Percentiles rank a stretch among this genome's conserved stretches.
Evolutionary conservation across 1,284 basidiomycete genomes (phyloP).

Genomic region (Fistulinella staudtii): DNA sequence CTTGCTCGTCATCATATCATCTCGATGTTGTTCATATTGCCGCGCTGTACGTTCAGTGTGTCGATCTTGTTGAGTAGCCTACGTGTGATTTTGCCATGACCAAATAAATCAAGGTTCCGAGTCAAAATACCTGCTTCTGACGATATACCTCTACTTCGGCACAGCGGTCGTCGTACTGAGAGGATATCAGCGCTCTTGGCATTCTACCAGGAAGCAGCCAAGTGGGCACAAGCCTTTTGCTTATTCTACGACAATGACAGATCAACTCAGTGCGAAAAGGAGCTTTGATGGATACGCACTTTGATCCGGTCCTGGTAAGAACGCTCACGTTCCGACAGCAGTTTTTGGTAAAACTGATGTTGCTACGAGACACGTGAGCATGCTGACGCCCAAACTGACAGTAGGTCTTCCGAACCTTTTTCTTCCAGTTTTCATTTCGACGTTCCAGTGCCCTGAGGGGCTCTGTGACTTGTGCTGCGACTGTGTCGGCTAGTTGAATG

Average conservation of each 20-base stretch:
- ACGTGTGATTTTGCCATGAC: slow-evolving; percentile 4
- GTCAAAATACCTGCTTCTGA: slow-evolving; percentile 63
- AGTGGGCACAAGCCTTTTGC: slow-evolving; percentile 65
- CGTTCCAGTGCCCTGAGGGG: slow-evolving; percentile 58
- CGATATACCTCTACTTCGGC: slow-evolving; percentile 63
- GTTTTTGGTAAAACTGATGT: slow-evolving; percentile 65
- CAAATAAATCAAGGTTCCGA: background rate
- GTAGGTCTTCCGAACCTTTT: slow-evolving; percentile 45
- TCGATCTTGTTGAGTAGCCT: slow-evolving; percentile 64
- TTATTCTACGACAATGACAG: slow-evolving; percentile 55
- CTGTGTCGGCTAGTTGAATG: slow-evolving; percentile 56
- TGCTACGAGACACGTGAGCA: slow-evolving; percentile 42
- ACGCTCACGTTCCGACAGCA: slow-evolving; percentile 66
- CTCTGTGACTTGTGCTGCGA: slow-evolving; percentile 60
- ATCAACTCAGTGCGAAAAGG: slow-evolving; percentile 3
- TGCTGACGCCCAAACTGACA: slow-evolving; percentile 1
- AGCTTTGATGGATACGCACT: slow-evolving; percentile 38
- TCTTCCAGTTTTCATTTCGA: slow-evolving; percentile 62
- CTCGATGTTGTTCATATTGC: slow-evolving; percentile 68
- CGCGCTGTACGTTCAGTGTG: slow-evolving; percentile 70
- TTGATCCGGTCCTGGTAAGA: slow-evolving; percentile 65
- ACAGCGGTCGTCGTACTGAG: slow-evolving; percentile 76
- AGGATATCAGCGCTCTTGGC: slow-evolving; percentile 7
- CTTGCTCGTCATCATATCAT: slow-evolving; percentile 76
- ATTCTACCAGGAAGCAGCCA: background rate